Base-by-base conservation (phyloP, 1,284 basidiomycete genomes). In the Cryptococcus sp. region DNA sequence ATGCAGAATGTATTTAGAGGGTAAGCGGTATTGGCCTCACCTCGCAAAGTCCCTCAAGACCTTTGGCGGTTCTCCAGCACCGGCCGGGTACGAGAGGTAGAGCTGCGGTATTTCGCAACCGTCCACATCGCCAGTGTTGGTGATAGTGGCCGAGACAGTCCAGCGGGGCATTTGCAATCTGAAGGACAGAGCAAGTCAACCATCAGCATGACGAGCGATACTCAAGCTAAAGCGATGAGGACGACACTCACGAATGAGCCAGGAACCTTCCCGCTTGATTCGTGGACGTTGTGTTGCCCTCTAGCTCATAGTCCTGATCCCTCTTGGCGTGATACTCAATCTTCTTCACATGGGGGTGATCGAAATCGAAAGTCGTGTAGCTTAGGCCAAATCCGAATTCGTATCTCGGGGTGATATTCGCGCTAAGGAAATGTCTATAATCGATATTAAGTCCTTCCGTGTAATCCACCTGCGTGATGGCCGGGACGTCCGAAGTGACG, bases 351-450 rank as follows among this genome's bases (percentile, higher is more conserved):
- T 73, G 61, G 5, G 92, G 76, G 20, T 82, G 75, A 25, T 81
- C 83, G 71, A 89, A 90, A 35, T 83, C 78, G 76, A 94, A 96
- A 0, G 78, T 83, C 39, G 92, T 88, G 80, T 94, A 95, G 58
- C 87, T 89, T 65, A 94, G 76, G 0, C 91, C 91, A 73, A 85
- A 91, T 0, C 91, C 91, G 72, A 93, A 93, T 69, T 88, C 86
- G 72, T 81, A 88, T 20, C 84, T 80, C 0, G 86, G 86, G 1
- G 76, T 77, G 58, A 86, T 85, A 58, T 81, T 75, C 63, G 86
- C 82, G 52, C 84, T 81, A 64, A 91, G 88, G 71, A 92, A 92
- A 72, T 86, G 84, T 35, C 88, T 81, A 73, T 91, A 91, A 77
- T 91, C 90, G 69, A 91, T 86, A 66, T 85, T 77, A 47, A 91